Evolutionary conservation across 2,329 filamentous ascomycete species (phyloP), one percentile per base, ranked within the genome.

Genomic region (Diatrype stigma): DNA sequence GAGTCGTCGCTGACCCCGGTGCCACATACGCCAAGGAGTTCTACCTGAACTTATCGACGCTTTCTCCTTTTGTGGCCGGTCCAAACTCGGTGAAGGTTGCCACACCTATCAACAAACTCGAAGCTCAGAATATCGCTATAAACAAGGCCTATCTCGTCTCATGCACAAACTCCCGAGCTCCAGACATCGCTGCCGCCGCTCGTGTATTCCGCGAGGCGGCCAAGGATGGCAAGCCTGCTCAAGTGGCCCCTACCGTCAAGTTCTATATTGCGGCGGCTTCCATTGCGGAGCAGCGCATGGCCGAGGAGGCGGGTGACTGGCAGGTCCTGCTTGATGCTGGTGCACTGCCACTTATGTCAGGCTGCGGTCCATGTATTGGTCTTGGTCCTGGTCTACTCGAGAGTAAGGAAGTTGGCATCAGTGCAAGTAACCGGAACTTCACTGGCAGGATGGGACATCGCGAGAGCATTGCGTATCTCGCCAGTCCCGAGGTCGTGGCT

Each of bases 201-300:
- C 81, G 80, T 44, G 92, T 97, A 2, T 96, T 97, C 78, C 84
- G 82, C 50, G 87, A 93, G 37, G 90, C 89, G 1, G 82, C 86
- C 0, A 80, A 82, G 50, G 75, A 75, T 22, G 87, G 84, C 14
- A 74, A 78, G 50, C 71, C 82, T 6, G 79, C 89, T 19, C 90
- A 87, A 71, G 79, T 96, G 51, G 85, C 89, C 0, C 74, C 81
- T 0, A 83, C 86, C 26, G 91, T 96, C 38, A 79, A 91, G 50
- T 85, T 96, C 64, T 96, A 96, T 70, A 88, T 97, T 55, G 88
- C 92, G 0, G 91, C 93, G 0, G 93, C 93, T 1, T 96, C 92
- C 0, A 64, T 82, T 0, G 76, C 81, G 0, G 92, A 96, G 67
- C 91, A 96, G 67, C 69, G 81, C 51, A 76, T 80, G 1, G 88